A percentile compares a stretch with the other conserved stretches of the same genome.
Conservation (phyloP, 2,329 filamentous ascomycete genomes). For the Stachybotrys echinatus region DNA sequence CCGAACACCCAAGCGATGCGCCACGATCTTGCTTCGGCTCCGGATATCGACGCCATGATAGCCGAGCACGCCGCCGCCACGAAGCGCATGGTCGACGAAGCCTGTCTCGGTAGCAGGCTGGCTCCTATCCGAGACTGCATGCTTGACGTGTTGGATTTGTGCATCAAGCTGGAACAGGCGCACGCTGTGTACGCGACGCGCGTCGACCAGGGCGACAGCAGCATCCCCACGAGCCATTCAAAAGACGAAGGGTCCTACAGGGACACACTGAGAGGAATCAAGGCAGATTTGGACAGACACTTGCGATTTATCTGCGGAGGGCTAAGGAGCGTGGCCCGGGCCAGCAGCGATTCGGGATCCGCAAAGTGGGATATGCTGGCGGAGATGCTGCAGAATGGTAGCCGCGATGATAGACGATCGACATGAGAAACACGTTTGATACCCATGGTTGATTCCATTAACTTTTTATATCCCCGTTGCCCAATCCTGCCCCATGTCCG, state of each 20-base stretch:
- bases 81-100: conserved; percentile 57
- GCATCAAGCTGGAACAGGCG: conserved; percentile 62
- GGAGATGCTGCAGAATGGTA: conserved; percentile 64
- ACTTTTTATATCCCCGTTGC: neutral
- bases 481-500: neutral
- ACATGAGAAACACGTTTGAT: conserved; percentile 13
- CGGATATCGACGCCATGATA: conserved; percentile 80
- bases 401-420: conserved; percentile 13
- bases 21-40: conserved; percentile 50
- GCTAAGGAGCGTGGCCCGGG: conserved; percentile 68
- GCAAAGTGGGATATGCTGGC: conserved; percentile 75
- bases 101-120: conserved; percentile 64
- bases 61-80: conserved; percentile 60
- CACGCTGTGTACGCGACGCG: conserved; percentile 32
- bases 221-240: neutral
- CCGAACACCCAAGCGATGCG: conserved; percentile 54
- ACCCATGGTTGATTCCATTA: conserved; percentile 6
- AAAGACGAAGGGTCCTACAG: conserved; percentile 17
- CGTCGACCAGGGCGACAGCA: conserved; percentile 19
- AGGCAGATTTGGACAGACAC: conserved; percentile 57
- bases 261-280: conserved; percentile 46
- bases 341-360: conserved; percentile 55
- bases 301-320: conserved; percentile 68
- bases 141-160: conserved; percentile 71
- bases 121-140: conserved; percentile 67